Evolutionary conservation across 257 asterid genomes (phyloP).

Genomic region (Verbena officinalis): DNA sequence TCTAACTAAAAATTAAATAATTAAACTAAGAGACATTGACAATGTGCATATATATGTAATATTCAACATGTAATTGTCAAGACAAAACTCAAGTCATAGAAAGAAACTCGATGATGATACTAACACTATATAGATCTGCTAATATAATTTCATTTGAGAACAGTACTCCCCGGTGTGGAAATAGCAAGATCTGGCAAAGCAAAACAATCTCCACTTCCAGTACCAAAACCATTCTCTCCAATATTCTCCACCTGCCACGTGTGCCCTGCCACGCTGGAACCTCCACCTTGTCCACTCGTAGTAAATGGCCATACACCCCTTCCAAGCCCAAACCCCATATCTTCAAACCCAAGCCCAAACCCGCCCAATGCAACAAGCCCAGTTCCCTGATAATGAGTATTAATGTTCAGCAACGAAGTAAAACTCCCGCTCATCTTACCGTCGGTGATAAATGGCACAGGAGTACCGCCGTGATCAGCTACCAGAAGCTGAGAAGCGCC

Average conservation of each 20-base stretch:
- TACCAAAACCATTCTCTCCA: constrained; percentile 54
- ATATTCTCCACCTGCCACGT: constrained; percentile 70
- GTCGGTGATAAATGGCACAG: constrained; percentile 24
- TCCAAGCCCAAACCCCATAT: constrained; percentile 69
- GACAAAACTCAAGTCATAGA: too few species aligned
- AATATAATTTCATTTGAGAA: constrained; percentile 52
- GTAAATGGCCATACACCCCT: constrained; percentile 64
- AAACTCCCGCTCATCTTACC: constrained; percentile 59
- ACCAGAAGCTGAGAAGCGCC: constrained; percentile 42
- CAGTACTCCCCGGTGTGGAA: constrained; percentile 56
- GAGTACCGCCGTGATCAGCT: constrained; percentile 38
- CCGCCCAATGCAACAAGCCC: constrained; percentile 70
- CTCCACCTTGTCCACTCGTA: constrained; percentile 29
- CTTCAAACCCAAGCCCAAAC: constrained; percentile 61
- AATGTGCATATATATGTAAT: too few species aligned
- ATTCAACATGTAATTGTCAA: too few species aligned
- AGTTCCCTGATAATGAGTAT: constrained; percentile 51
- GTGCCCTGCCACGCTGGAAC: constrained; percentile 34
- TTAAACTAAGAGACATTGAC: too few species aligned
- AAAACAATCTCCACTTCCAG: constrained; percentile 53
- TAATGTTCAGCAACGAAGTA: constrained; percentile 67
- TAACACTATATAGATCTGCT: too few species aligned
- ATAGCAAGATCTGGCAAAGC: constrained; percentile 71
- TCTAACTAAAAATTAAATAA: too few species aligned
- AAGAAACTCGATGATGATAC: too few species aligned